Conservation (phyloP, 768 basidiomycete species). For the Amanita exitialis region DNA sequence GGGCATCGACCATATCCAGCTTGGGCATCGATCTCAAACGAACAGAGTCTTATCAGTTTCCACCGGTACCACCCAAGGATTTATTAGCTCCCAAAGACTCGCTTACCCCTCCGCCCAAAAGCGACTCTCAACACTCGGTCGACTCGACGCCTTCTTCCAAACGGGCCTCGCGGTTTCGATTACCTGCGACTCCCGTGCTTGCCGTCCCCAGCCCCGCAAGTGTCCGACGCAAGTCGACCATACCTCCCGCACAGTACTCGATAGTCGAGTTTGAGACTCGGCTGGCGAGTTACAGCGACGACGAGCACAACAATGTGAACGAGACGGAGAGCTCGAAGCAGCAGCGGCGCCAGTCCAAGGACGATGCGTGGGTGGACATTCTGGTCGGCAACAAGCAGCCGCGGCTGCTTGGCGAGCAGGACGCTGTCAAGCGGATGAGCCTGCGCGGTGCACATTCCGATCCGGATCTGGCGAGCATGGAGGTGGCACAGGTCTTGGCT, state of each 20-base stretch:
- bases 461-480: constrained; percentile 64
- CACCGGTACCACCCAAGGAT: constrained; percentile 9
- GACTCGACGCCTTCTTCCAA: constrained; percentile 18
- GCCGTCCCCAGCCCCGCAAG: constrained; percentile 44
- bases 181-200: constrained; percentile 29
- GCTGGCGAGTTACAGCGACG: constrained; percentile 53
- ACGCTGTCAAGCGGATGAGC: constrained; percentile 31
- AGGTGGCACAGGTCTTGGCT: constrained; percentile 65
- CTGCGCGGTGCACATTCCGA: constrained; percentile 27
- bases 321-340: constrained; percentile 33
- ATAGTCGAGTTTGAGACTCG: constrained; percentile 79
- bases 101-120: background rate
- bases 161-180: constrained; percentile 45
- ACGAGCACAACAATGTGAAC: constrained; percentile 26
- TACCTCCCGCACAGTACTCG: constrained; percentile 68
- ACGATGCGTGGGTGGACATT: constrained; percentile 87
- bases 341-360: constrained; percentile 37
- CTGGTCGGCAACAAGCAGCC: constrained; percentile 51
- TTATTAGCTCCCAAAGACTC: no score
- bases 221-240: constrained; percentile 33
- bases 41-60: constrained; percentile 12
- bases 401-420: constrained; percentile 41
- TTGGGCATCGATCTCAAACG: constrained; percentile 10
- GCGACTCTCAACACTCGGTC: background rate
- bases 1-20: constrained; percentile 14